Conservation (phyloP, 345 rosid species). For the Syzygium aromaticum region DNA sequence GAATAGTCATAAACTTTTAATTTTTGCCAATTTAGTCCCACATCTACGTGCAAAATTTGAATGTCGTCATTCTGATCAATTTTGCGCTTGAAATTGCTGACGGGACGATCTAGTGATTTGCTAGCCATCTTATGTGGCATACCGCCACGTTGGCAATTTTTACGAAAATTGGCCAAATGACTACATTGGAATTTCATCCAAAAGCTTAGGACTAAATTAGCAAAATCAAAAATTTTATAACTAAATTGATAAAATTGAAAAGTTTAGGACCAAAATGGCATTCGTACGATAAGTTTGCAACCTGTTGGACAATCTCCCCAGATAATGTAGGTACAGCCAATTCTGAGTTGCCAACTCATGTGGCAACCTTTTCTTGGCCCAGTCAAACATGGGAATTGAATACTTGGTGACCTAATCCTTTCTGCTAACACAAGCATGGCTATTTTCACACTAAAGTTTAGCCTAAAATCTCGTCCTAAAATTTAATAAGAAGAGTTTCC, state of each 20-base stretch:
- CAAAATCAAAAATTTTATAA: background rate
- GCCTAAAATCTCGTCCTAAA: background rate
- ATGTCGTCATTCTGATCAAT: rapidly evolving
- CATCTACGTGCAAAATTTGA: rapidly evolving
- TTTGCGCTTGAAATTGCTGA: rapidly evolving
- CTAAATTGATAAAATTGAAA: rapidly evolving
- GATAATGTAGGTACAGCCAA: background rate
- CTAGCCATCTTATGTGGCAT: rapidly evolving
- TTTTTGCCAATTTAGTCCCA: background rate
- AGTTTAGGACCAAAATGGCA: rapidly evolving
- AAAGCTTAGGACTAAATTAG: background rate
- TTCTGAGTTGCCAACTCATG: background rate
- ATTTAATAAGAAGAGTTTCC: background rate
- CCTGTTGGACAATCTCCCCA: background rate
- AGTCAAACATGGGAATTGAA: too few relatives aligned
- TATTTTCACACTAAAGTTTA: background rate
- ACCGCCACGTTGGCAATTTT: rapidly evolving
- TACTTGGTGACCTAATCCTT: background rate
- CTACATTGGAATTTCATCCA: background rate
- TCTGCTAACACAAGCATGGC: background rate
- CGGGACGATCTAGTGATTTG: background rate
- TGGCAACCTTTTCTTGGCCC: background rate
- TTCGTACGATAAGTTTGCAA: rapidly evolving
- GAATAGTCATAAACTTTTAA: rapidly evolving
- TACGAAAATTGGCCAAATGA: rapidly evolving